Base-by-base conservation (phyloP, 148 eudicot genomes). In the Fagopyrum esculentum region DNA sequence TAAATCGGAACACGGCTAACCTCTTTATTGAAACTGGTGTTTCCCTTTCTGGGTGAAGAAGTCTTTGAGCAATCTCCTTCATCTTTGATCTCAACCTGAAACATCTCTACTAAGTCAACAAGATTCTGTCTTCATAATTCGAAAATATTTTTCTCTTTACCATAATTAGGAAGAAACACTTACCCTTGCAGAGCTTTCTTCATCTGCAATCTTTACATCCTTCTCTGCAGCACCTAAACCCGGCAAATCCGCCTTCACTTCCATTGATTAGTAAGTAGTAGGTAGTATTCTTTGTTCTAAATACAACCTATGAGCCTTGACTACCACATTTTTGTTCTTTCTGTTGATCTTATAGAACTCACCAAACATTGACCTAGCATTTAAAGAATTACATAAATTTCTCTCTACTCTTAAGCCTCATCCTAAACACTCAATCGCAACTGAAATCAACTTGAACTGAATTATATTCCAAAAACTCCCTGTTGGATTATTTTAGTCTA, bases 321-420 rank as follows among this genome's bases (percentile, higher is more conserved):
- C 71, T 66, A 6, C 71, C 19, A 40, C 11, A 66, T 45, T 66
- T 66, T 66, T 66, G 47, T 66, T 66, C 71, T 40, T 40, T 66
- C 71, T 66, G 46, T 40, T 35, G 40, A 35, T 29, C 71, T 66
- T 66, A 66, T 66, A 66, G 46, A 66, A 66, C 71, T 45, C 17
- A 66, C 71, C 22, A 66, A 40, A 66, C 71, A 66, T 66, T 66
- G 71, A 66, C 71, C 30, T 43, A 40, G 71, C 71, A 35, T 66
- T 43, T 40, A 35, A 66, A 66, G 12, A 49, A 64, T 11, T 40
- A 66, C 45, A 35, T 35, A 66, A 66, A 66, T 35, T 66, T 43
- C 19, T 19, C 64, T 43, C 71, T 35, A 46, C 17, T 13, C 71
- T 66, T 4, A 66, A 40, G 12, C 13, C 43, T 66, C 71, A 66